Evolutionary conservation across 148 eudicot species (phyloP), one percentile per base, ranked within the genome.

Genomic region (Selenicereus undatus): DNA sequence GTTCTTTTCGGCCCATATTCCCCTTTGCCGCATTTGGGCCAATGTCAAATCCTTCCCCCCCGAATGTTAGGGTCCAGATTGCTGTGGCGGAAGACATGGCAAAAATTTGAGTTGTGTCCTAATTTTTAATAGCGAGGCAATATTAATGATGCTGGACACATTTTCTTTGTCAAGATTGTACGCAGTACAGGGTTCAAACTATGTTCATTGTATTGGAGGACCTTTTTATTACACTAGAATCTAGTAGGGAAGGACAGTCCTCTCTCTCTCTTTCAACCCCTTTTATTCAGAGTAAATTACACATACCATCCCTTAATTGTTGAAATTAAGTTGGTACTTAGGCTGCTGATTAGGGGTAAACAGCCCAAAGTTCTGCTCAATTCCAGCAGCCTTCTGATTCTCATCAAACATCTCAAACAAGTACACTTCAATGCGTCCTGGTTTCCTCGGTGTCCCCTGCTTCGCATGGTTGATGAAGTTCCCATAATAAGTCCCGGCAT

Each of bases 391-490:
- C 43, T 85, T 87, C 12, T 7, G 39, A 32, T 87, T 70, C 81
- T 89, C 89, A 71, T 88, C 91, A 74, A 80, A 88, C 91, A 86
- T 86, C 29, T 87, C 87, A 74, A 84, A 88, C 73, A 89, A 51
- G 73, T 85, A 89, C 16, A 86, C 81, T 62, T 87, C 87, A 13
- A 85, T 52, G 2, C 81, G 16, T 9, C 86, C 85, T 1, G 73
- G 79, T 42, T 74, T 87, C 83, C 66, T 81, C n/a, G 91, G 88
- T 8, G 88, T 85, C 71, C 89, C 91, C 12, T 74, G 16, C 73
- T 71, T 76, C 43, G 82, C 88, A 80, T 89, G 91, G 12, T 58
- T 73, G 20, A 89, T 76, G 84, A 89, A 78, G 39, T 89, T 89
- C 35, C 2, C 75, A 35, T 86, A 83, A 64, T 83, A 89, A 17